Percentiles rank a stretch among this genome's conserved stretches.
phyloP scores from a whole-genome alignment of 352 stramenopile genomes.

The Pythium apleroticum region DNA sequence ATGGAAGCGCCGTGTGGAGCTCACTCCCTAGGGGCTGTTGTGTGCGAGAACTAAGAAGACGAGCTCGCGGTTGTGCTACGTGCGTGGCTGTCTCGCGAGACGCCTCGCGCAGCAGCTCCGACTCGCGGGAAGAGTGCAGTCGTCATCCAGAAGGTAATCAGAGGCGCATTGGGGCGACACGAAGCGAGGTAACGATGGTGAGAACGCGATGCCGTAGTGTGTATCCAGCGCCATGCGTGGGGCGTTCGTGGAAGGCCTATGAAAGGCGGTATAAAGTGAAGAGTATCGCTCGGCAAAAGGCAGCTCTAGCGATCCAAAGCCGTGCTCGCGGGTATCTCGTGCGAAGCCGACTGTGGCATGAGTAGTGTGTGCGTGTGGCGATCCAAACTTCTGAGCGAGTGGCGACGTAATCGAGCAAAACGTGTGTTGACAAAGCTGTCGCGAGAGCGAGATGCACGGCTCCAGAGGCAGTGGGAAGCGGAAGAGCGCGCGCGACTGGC shows the following conservation, averaged over 20 bases:
- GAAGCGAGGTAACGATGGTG: background rate
- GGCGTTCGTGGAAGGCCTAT: conserved; percentile 16
- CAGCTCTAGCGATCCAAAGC: conserved; percentile 44
- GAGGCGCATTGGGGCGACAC: conserved; percentile 15
- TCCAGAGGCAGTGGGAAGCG: background rate
- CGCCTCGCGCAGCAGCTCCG: conserved; percentile 12
- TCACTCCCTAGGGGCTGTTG: conserved; percentile 29
- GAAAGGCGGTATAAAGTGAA: conserved; percentile 5
- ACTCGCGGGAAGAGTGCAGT: conserved; percentile 31
- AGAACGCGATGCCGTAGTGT: conserved; percentile 29
- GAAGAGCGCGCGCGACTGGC: conserved; percentile 5
- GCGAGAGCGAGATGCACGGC: conserved; percentile 9
- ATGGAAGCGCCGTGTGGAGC: conserved; percentile 34
- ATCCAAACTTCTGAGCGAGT: conserved; percentile 6
- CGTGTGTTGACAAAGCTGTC: background rate
- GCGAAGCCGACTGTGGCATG: conserved; percentile 19
- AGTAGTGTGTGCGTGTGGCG: conserved; percentile 4
- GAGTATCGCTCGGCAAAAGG: conserved; percentile 14
- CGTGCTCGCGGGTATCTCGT: conserved; percentile 35
- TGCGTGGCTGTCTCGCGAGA: conserved; percentile 34
- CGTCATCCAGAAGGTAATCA: conserved; percentile 38
- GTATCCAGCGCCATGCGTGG: conserved; percentile 42
- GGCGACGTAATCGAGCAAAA: conserved; percentile 17
- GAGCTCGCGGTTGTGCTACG: conserved; percentile 27
- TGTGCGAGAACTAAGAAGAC: conserved; percentile 47